Conservation (phyloP, 2,329 filamentous ascomycete species). For the Tolypocladium sp. region DNA sequence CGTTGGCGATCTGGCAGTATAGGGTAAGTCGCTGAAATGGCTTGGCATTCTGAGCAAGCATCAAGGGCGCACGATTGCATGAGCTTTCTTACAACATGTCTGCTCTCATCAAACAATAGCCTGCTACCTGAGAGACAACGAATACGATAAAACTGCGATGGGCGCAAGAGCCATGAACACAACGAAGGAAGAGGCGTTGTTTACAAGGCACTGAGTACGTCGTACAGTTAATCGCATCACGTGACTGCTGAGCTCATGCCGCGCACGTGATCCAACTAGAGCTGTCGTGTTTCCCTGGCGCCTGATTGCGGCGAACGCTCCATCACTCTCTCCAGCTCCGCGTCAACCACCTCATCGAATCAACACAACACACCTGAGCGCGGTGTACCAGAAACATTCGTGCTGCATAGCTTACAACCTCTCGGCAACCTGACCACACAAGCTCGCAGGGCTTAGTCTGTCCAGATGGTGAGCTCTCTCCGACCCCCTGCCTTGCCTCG, state of each 20-base stretch:
- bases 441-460: conserved; percentile 19
- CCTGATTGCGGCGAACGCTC: conserved; percentile 23
- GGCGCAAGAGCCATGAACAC: neutral
- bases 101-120: no score
- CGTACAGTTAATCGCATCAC: neutral
- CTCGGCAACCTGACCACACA: conserved; percentile 9
- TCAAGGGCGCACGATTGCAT: no score
- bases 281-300: conserved; percentile 38
- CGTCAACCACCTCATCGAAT: conserved; percentile 1
- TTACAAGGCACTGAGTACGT: no score
- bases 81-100: no score
- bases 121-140: no score
- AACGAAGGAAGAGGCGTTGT: neutral
- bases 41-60: no score
- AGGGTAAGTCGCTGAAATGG: neutral
- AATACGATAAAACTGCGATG: no score
- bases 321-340: conserved; percentile 8
- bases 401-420: conserved; percentile 4
- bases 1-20: no score
- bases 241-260: neutral
- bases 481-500: neutral
- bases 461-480: conserved; percentile 10
- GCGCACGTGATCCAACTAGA: conserved; percentile 20
- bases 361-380: conserved; percentile 9
- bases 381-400: neutral